Base-by-base conservation (phyloP, 1,139 yeast species). In the Debaryomyces udenii region DNA sequence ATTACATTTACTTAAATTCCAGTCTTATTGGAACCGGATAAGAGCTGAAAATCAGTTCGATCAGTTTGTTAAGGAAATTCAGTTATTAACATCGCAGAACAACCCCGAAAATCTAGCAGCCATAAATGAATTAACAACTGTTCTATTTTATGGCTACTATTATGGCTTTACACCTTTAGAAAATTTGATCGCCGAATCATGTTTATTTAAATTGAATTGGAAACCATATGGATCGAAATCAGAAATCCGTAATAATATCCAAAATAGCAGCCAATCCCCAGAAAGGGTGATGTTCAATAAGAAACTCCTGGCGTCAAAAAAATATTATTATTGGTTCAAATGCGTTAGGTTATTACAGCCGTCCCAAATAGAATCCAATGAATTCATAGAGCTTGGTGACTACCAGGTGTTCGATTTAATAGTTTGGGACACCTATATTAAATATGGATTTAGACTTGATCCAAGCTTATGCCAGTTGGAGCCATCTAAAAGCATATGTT, bases 121-220 rank as follows among this genome's bases (percentile, higher is more conserved):
- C 28, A 56, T 65, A 33, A 64, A 68, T 34, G 73, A 71, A 50
- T 52, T 71, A 43, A 67, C 72, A 11, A 67, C 74, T 41, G 79
- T 79, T 3, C 62, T 81, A 37, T 82, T 82, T 50, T 82, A 71
- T 56, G 86, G 84, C 3, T 79, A 67, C 52, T 82, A 80, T 51
- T 81, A 71, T 55, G 83, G 83, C 2, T 57, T 75, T 31, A 74
- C 83, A 1, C 78, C 76, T 10, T 61, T 66, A 41, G 84, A 79
- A 53, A 68, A 71, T 49, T 58, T 70, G 45, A 64, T 72, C 27
- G 78, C 78, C 2, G 78, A 73, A 52, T 53, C 63, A 2, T 62
- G 64, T 44, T 62, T 73, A 40, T 68, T 66, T 47, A 60, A 61
- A 39, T 55, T 72, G 34, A 76, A 76, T 2, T 73, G 78, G 78